Conservation (phyloP, 169 alveolate species). For the Ichthyophthirius multifiliis region DNA sequence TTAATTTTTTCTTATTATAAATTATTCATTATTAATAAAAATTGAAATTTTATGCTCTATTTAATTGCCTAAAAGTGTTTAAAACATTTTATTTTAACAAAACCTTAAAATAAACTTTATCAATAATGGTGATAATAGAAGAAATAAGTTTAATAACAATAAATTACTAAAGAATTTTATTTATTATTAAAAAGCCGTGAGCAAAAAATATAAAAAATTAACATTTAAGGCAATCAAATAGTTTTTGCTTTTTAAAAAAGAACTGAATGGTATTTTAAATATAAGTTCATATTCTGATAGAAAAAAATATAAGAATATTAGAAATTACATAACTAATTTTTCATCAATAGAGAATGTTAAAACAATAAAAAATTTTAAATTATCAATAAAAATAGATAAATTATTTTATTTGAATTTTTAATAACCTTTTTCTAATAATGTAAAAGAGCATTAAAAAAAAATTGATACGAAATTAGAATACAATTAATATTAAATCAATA, state of each 20-base stretch:
- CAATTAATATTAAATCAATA: too few relatives aligned
- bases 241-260: neutral
- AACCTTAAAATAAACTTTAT: neutral
- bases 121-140: neutral
- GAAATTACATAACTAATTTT: neutral
- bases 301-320: neutral
- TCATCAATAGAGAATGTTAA: neutral
- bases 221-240: neutral
- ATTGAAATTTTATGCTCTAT: slow-evolving; percentile 1
- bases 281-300: neutral
- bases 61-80: too few relatives aligned
- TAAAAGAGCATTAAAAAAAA: too few relatives aligned
- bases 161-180: neutral
- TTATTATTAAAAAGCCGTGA: neutral
- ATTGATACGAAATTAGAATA: too few relatives aligned
- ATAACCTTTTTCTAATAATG: neutral
- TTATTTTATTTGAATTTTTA: neutral
- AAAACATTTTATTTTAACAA: neutral
- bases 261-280: neutral
- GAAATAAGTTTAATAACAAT: neutral
- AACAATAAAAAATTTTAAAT: neutral
- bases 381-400: neutral
- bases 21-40: neutral
- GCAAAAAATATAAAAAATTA: neutral
- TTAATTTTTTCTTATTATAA: neutral